phyloP scores from a whole-genome alignment of 2,329 filamentous ascomycete species.

The Aureobasidium sp. region DNA sequence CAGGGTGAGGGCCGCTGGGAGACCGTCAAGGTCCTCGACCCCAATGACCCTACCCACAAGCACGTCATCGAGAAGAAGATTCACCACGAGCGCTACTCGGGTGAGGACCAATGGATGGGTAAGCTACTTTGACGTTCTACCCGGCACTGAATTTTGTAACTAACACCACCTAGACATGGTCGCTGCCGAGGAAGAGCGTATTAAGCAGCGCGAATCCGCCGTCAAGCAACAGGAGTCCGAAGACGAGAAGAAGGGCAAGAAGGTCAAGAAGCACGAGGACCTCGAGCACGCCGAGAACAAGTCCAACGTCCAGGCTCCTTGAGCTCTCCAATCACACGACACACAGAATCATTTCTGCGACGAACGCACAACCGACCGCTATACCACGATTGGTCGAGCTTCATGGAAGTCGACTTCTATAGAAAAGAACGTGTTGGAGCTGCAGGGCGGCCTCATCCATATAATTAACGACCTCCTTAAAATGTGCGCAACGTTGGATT shows the following conservation, averaged over 20 bases:
- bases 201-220: constrained; percentile 43
- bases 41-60: constrained; percentile 74
- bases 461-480: neutral
- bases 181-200: constrained; percentile 61
- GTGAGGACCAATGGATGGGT: constrained; percentile 91
- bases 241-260: constrained; percentile 19
- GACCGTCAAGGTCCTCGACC: constrained; percentile 72
- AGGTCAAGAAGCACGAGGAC: constrained; percentile 4
- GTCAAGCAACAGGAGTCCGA: constrained; percentile 23
- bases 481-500: neutral
- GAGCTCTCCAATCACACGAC: neutral
- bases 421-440: neutral
- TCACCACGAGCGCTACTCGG: constrained; percentile 77
- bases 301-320: neutral
- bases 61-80: constrained; percentile 77
- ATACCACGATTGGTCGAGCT: neutral
- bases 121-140: constrained; percentile 27
- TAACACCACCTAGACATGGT: constrained; percentile 58
- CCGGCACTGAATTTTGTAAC: neutral
- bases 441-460: neutral
- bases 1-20: constrained; percentile 72
- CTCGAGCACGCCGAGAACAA: constrained; percentile 4
- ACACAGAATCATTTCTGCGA: neutral
- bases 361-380: neutral
- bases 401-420: neutral